A percentile compares a stretch with the other conserved stretches of the same genome.
Evolutionary conservation across 257 asterid species (phyloP).

Genomic region (Striga asiatica): DNA sequence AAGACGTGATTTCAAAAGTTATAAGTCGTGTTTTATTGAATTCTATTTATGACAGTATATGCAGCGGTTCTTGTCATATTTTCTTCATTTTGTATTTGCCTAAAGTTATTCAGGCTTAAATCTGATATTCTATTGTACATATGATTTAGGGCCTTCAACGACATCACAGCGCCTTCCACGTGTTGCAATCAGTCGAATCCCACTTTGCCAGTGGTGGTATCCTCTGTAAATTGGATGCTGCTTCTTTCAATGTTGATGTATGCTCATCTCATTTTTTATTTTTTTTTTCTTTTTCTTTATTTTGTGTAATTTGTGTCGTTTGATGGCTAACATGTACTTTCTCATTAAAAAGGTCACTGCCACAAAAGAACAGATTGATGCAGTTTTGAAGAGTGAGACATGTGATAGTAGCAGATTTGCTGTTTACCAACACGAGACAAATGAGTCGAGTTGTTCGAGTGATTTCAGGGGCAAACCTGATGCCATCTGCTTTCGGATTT

Average conservation of each 20-base stretch:
- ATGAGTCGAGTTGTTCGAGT: constrained; percentile 19
- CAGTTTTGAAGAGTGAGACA: constrained; percentile 28
- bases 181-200: constrained; percentile 67
- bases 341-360: constrained; percentile 28
- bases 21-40: too few species aligned
- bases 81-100: background rate
- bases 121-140: constrained; percentile 11
- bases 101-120: background rate
- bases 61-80: background rate
- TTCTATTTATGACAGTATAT: too few species aligned
- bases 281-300: background rate
- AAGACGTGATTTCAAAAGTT: background rate
- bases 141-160: constrained; percentile 63
- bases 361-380: constrained; percentile 39
- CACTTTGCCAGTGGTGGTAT: constrained; percentile 47
- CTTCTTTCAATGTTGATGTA: constrained; percentile 55
- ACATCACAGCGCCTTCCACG: constrained; percentile 49
- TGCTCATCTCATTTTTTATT: constrained; percentile 14
- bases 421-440: constrained; percentile 11
- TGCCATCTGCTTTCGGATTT: constrained; percentile 40
- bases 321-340: constrained; percentile 7
- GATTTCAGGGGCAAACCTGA: constrained; percentile 15
- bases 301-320: background rate
- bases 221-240: constrained; percentile 48
- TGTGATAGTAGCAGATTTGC: constrained; percentile 11